Evolutionary conservation across 768 basidiomycete species (phyloP), one percentile per base, ranked within the genome.

Genomic region (Tulasnella sp.): DNA sequence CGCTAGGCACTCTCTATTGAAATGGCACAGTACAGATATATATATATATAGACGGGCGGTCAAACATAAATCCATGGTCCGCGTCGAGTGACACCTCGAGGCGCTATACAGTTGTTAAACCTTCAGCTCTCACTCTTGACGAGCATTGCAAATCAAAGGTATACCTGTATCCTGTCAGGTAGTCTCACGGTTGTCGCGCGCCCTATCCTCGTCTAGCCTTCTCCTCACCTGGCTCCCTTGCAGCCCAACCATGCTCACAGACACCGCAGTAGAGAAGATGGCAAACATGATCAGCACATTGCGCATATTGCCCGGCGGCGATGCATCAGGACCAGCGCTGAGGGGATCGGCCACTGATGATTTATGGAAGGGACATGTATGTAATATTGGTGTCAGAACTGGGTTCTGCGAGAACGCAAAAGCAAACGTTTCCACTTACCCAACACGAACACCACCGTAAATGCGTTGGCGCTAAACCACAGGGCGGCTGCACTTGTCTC

Each of bases 301-400:
- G 30, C 69, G 78, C 86, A 92, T 86, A 68, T 87, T 87, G 30
- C 80, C 71, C 0, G 88, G 87, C 0, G 87, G 88, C 48, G 75
- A 68, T 12, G 82, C 86, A 41, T 75, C 68, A 8, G 74, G 64
- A 2, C 78, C 72, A 11, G 78, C 84, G 45, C 41, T 30, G 15
- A 53, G 34, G 2, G 4, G 1, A 17, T 41, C 34, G 1, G 51
- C 31, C 31, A 53, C 51, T 53, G 2, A 19, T 19, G 15, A 34
- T 29, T 9, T 79, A 77, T 69, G 83, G 75, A 38, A 73, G 87
- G 87, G 65, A 38, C 31, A 17, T 41, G 38, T 19, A 38, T 8
- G 27, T 43, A 12, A 34, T 34, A 25, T 52, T 12, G 24, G 22
- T 27, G 38, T 30, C 27, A 41, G 45, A 17, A 21, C 11, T 21